phyloP scores from a whole-genome alignment of 495 filamentous ascomycete genomes.

The Pyronema omphalodes region DNA sequence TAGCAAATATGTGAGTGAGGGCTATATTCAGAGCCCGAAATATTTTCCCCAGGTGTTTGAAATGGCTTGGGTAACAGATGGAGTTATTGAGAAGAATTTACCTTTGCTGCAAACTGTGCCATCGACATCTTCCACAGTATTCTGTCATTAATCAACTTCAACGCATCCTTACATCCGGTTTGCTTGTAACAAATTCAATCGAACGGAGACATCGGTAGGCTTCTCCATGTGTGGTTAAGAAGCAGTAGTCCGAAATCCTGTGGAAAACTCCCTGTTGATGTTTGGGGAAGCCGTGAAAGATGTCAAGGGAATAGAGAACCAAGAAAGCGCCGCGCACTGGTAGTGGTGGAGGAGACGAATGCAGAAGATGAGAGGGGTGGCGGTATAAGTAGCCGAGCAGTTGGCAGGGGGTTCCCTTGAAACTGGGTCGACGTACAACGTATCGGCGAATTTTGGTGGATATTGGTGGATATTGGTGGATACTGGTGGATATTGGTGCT shows the following conservation, averaged over 20 bases:
- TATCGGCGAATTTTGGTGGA: too few species aligned
- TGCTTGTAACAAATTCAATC: neutral
- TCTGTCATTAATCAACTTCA: conserved; percentile 47
- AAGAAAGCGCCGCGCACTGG: conserved; percentile 11
- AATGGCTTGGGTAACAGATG: neutral
- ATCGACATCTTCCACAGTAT: conserved; percentile 53
- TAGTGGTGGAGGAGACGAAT: conserved; percentile 19
- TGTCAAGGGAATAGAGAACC: neutral
- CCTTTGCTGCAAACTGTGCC: conserved; percentile 66
- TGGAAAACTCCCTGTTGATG: conserved; percentile 1
- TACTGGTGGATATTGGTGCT: too few species aligned
- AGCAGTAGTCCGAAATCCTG: neutral
- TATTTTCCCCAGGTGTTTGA: too few species aligned
- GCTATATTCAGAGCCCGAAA: neutral
- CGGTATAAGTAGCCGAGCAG: too few species aligned
- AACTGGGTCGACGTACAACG: too few species aligned
- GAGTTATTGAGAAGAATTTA: conserved; percentile 15
- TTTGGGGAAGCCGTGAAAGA: neutral
- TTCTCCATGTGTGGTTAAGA: too few species aligned
- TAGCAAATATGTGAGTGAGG: too few species aligned
- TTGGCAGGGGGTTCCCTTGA: too few species aligned
- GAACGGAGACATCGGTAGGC: too few species aligned
- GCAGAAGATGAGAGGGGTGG: too few species aligned
- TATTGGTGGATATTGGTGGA: too few species aligned
- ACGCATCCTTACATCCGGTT: conserved; percentile 8